Evolutionary conservation across 352 stramenopile genomes (phyloP).

Genomic region (Plasmopara halstedii): DNA sequence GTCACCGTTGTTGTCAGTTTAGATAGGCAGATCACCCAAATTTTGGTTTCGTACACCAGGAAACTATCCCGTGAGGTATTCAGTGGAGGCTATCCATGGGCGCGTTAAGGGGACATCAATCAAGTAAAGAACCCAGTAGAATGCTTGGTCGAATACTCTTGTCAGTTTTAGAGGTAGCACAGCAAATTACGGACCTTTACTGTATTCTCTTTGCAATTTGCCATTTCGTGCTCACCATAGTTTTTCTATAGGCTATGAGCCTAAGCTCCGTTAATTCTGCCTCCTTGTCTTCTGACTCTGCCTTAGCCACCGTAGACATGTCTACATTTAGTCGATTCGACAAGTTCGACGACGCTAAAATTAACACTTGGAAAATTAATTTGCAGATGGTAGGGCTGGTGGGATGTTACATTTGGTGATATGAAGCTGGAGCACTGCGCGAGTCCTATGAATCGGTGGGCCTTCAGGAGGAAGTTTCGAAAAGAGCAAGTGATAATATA

Average conservation of each 20-base stretch:
- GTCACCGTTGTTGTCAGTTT: too few relatives aligned
- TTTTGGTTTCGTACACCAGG: too few relatives aligned
- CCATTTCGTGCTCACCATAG: not conserved
- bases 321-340: not conserved
- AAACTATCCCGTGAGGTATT: too few relatives aligned
- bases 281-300: not conserved
- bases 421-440: not conserved
- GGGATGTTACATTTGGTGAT: not conserved
- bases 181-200: not conserved
- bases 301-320: not conserved
- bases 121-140: not conserved
- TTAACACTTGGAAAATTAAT: not conserved
- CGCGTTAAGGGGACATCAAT: too few relatives aligned
- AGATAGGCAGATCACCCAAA: too few relatives aligned
- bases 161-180: not conserved
- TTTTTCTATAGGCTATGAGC: not conserved
- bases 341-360: not conserved
- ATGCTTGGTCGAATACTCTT: too few relatives aligned
- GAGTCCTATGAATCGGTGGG: not conserved
- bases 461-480: not conserved
- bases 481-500: not conserved
- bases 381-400: not conserved
- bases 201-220: not conserved
- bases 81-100: too few relatives aligned
- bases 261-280: not conserved